Percentiles rank a stretch among this genome's conserved stretches.
These are phyloP conservation scores for Dispira parvispora DNA, from an alignment of 192 early-diverging fungal genomes.

Conservation along the genomic window DNA sequence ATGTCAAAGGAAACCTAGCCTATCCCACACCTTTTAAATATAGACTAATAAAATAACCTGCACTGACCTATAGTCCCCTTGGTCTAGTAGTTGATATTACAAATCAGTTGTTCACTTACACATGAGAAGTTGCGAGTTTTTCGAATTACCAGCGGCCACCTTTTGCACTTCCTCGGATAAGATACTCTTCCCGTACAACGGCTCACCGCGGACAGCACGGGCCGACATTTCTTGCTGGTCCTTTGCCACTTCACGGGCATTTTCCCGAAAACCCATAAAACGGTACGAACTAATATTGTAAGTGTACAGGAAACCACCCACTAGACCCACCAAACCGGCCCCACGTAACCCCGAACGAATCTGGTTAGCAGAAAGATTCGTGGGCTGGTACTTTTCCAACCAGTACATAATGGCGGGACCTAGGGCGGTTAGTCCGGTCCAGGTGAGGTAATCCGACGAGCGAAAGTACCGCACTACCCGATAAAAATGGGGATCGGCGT, in stretches of 20 bases:
- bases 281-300: slow-evolving; percentile 46
- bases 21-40: too few species aligned
- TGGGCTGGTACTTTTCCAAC: slow-evolving; percentile 41
- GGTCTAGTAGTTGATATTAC: neutral
- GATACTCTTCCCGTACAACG: slow-evolving; percentile 40
- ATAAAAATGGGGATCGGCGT: slow-evolving; percentile 78
- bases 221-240: slow-evolving; percentile 44
- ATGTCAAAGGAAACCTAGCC: too few species aligned
- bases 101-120: slow-evolving; percentile 18
- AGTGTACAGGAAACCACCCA: slow-evolving; percentile 65
- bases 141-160: slow-evolving; percentile 44
- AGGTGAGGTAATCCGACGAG: slow-evolving; percentile 49
- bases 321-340: slow-evolving; percentile 29
- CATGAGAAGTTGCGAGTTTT: slow-evolving; percentile 45
- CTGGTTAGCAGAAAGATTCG: neutral
- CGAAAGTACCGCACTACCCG: slow-evolving; percentile 86
- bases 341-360: slow-evolving; percentile 34
- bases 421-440: slow-evolving; percentile 38
- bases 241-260: slow-evolving; percentile 56
- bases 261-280: slow-evolving; percentile 89
- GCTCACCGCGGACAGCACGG: slow-evolving; percentile 43
- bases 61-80: neutral
- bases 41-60: neutral
- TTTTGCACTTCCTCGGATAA: slow-evolving; percentile 39
- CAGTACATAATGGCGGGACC: slow-evolving; percentile 59